A percentile compares a stretch with the other conserved stretches of the same genome.
Evolutionary conservation across 805 yeast species (phyloP).

Genomic region (Ascoidea asiatica): DNA sequence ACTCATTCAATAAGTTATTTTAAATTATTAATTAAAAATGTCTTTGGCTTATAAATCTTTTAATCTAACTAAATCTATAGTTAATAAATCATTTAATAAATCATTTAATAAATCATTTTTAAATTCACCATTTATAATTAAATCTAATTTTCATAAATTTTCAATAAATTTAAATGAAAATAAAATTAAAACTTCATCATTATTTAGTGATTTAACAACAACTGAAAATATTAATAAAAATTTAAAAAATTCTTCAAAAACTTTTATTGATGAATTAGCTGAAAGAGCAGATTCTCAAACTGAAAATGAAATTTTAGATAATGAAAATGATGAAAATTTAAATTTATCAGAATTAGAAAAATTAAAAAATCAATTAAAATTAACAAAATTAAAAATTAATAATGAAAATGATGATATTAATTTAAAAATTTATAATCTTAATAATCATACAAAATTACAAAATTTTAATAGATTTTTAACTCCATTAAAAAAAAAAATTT

Average conservation of each 20-base stretch:
- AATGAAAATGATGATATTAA: not conserved
- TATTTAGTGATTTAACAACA: not conserved
- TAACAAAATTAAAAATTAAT: no score
- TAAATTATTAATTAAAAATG: not conserved
- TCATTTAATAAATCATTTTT: not conserved
- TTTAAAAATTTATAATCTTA: slow-evolving; percentile 2
- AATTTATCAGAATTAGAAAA: no score
- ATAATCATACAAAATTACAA: slow-evolving; percentile 26
- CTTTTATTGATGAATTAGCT: not conserved
- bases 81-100: not conserved
- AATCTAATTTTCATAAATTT: no score
- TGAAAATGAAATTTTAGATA: not conserved
- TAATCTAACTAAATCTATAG: not conserved
- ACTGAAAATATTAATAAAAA: not conserved
- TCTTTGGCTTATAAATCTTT: not conserved
- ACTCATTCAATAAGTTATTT: not conserved
- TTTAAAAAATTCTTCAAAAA: no score
- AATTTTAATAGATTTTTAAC: slow-evolving; percentile 41
- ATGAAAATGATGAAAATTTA: not conserved
- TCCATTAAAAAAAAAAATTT: slow-evolving; percentile 59
- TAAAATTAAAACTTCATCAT: not conserved
- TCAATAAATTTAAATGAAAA: not conserved
- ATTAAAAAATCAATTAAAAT: no score
- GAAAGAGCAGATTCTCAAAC: not conserved
- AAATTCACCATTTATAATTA: no score